Percentiles rank a stretch among this genome's conserved stretches.
Conservation (phyloP, 169 alveolate genomes). For the Cryptosporidium andersoni region DNA sequence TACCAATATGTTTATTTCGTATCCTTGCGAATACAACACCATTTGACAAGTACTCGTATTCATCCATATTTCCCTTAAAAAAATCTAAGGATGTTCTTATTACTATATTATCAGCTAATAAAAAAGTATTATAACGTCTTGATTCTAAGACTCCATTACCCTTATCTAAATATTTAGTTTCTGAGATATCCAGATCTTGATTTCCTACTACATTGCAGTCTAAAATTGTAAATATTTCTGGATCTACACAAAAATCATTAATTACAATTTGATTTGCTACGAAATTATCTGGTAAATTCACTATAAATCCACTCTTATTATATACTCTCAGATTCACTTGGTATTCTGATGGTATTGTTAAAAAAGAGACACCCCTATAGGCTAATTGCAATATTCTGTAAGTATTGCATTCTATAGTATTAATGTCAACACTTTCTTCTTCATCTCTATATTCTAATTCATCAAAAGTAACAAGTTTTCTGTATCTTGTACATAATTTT, state of each 20-base stretch:
- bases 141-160: not conserved
- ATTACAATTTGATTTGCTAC: constrained; percentile 26
- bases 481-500: constrained; percentile 14
- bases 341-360: not conserved
- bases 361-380: constrained; percentile 6
- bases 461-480: not conserved
- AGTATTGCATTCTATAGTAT: not conserved
- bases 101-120: constrained; percentile 2
- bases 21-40: constrained; percentile 34
- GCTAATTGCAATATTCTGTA: constrained; percentile 45
- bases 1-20: not conserved
- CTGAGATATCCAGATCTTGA: not conserved
- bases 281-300: constrained; percentile 15
- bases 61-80: not conserved
- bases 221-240: constrained; percentile 18
- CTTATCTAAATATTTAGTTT: not conserved
- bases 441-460: not conserved
- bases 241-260: constrained; percentile 61
- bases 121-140: not conserved
- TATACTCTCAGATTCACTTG: constrained; percentile 1
- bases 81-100: constrained; percentile 36
- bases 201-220: constrained; percentile 26
- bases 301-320: constrained; percentile 12
- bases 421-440: not conserved
- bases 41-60: constrained; percentile 3